These are phyloP conservation scores for Umbelopsis sp. DNA, from an alignment of 192 early-diverging fungal species.

Conservation along the genomic window DNA sequence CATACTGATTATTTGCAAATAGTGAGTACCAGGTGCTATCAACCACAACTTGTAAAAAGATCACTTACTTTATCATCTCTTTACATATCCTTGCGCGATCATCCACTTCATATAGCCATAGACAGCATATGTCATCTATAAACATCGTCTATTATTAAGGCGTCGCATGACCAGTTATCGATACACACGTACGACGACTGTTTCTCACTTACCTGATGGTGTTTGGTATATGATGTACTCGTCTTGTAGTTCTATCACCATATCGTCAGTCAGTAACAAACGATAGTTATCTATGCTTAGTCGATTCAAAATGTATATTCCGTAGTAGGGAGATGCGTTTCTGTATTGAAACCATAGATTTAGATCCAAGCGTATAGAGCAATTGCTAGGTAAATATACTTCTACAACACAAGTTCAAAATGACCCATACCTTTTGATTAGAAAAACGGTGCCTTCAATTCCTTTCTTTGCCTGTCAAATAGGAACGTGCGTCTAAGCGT, in stretches of 20 bases:
- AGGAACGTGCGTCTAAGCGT: neutral
- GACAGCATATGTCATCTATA: conserved; percentile 63
- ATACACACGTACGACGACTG: neutral
- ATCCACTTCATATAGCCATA: conserved; percentile 77
- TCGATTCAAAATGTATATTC: conserved; percentile 89
- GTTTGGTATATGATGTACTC: conserved; percentile 88
- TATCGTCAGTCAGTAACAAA: conserved; percentile 63
- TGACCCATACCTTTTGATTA: conserved; percentile 66
- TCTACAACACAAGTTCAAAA: neutral
- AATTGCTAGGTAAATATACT: neutral
- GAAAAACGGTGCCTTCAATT: conserved; percentile 91
- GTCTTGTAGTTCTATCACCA: conserved; percentile 78
- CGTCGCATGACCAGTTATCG: neutral
- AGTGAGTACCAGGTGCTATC: neutral
- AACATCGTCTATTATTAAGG: neutral
- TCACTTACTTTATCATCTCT: conserved; percentile 48
- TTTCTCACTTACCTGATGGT: conserved; percentile 51
- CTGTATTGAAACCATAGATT: conserved; percentile 27
- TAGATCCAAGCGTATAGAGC: neutral
- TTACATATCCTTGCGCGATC: conserved; percentile 66
- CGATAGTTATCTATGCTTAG: conserved; percentile 81
- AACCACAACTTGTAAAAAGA: neutral
- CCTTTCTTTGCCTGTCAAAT: conserved; percentile 76
- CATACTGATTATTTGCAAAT: neutral
- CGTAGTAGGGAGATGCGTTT: conserved; percentile 61